Base-by-base conservation (phyloP, 441 rosid species). In the Bocquillonia castaneifolia region DNA sequence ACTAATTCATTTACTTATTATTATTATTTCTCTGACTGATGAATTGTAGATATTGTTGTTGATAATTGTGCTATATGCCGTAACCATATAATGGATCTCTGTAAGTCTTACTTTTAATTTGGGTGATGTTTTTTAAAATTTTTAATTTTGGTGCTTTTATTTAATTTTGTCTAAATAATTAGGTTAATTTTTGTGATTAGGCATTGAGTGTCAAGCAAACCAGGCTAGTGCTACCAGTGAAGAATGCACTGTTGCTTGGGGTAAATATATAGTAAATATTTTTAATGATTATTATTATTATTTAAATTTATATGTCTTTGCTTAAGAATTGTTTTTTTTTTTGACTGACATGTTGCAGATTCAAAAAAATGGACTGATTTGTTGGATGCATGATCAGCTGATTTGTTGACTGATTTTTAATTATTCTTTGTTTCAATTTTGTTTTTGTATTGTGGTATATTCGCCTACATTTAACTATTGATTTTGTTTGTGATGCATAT, bases 241-340 rank as follows among this genome's bases (percentile, higher is more conserved):
- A 85, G 97, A 92, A 73, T 92, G 98, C 81, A 88, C 98, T 64
- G 97, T 92, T 70, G 97, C 97, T 65, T 90, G 97, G 97, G 98
- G 98, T 92, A 78, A 60, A 78, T 8, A 18, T 70, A 36, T 1
- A n/a, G n/a, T n/a, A n/a, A n/a, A n/a, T n/a, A n/a, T n/a, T n/a
- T n/a, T n/a, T n/a, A n/a, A n/a, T n/a, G n/a, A n/a, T n/a, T n/a
- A n/a, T 18, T 37, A 22, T 23, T 14, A 3, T 71, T 18, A 17
- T 50, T 47, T 59, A 56, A 50, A 26, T 6, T 45, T 48, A 3
- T 7, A 48, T 48, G 20, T 34, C 20, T 32, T 5, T 57, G 59
- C 29, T 20, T 6, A 14, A 44, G 26, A 54, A 10, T 25, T 48
- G 22, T 53, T 48, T n/a, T n/a, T n/a, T n/a, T n/a, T n/a, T 39